These are phyloP conservation scores for Grigorovia transvaalensis DNA, from an alignment of 805 yeast genomes.

Conservation along the genomic window DNA sequence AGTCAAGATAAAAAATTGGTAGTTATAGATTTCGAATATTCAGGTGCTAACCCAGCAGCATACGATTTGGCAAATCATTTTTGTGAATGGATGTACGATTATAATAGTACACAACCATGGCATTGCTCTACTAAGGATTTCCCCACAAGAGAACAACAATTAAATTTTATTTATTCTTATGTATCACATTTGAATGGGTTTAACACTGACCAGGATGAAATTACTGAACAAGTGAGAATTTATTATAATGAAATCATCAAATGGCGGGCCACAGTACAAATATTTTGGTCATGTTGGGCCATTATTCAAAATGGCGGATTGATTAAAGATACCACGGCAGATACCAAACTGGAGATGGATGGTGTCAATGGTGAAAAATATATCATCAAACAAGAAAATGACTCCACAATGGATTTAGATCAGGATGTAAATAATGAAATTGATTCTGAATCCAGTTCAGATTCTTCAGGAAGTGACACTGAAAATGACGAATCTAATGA, in stretches of 20 bases:
- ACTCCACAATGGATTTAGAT: background rate
- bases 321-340: constrained; percentile 14
- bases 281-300: constrained; percentile 90
- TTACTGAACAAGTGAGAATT: constrained; percentile 38
- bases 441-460: constrained; percentile 9
- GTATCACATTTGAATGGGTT: constrained; percentile 42
- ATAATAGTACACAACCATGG: constrained; percentile 45
- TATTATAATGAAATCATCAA: constrained; percentile 54
- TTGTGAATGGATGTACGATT: constrained; percentile 95
- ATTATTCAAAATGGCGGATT: constrained; percentile 59
- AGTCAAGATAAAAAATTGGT: constrained; percentile 63
- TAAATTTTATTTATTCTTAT: constrained; percentile 68
- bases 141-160: constrained; percentile 60
- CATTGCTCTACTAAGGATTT: constrained; percentile 39
- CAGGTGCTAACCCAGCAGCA: constrained; percentile 84
- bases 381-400: constrained; percentile 22
- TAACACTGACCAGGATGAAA: constrained; percentile 1
- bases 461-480: constrained; percentile 39
- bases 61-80: constrained; percentile 89
- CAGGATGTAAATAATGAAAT: constrained; percentile 14
- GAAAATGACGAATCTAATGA: constrained; percentile 13
- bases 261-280: constrained; percentile 76
- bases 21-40: constrained; percentile 93
- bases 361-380: constrained; percentile 51
- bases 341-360: constrained; percentile 29